Evolutionary conservation across 306 rosid genomes (phyloP), one percentile per base, ranked within the genome.

Genomic region (Gillenia trifoliata): DNA sequence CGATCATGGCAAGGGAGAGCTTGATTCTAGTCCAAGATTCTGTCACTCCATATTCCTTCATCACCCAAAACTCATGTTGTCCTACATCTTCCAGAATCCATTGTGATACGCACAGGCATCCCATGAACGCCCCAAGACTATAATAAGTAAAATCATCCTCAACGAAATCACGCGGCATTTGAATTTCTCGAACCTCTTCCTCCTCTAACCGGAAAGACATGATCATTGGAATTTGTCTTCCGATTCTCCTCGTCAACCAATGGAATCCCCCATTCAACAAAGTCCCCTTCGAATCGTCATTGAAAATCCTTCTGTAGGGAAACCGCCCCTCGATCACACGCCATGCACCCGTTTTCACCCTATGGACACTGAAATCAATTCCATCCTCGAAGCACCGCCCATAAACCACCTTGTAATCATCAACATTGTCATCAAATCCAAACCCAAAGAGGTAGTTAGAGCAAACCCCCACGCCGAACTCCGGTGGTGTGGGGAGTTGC

Each of bases 1-100:
- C 56, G 22, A 50, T 16, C 56, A 50, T 20, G 23, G 47, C 16
- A 13, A 65, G 22, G 50, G 70, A 66, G 12, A 38, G 20, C 70
- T 26, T 66, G 8, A 66, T 38, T 65, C 40, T 36, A 22, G 70
- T 66, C 70, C 70, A 66, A 43, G 70, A 66, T 20, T 38, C 70
- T 29, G 5, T 66, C n/a, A 66, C n/a, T 22, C 70, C 70, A 22
- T 66, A 66, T 0, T 65, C 69, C 19, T 34, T 34, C 69, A 65
- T 65, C 8, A 66, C 31, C 31, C 70, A 66, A 66, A 66, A 66
- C n/a, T 66, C 70, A 38, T 66, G 56, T 16, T 50, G 20, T 50
- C 56, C 56, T 50, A n/a, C 56, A 50, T 50, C 56, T 50, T 50
- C 22, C 56, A 50, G 8, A 50, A 17, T 50, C 56, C 56, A 50